Evolutionary conservation across 2,329 filamentous ascomycete genomes (phyloP), one percentile per base, ranked within the genome.

Genomic region (Verticillium zaregamsianum): DNA sequence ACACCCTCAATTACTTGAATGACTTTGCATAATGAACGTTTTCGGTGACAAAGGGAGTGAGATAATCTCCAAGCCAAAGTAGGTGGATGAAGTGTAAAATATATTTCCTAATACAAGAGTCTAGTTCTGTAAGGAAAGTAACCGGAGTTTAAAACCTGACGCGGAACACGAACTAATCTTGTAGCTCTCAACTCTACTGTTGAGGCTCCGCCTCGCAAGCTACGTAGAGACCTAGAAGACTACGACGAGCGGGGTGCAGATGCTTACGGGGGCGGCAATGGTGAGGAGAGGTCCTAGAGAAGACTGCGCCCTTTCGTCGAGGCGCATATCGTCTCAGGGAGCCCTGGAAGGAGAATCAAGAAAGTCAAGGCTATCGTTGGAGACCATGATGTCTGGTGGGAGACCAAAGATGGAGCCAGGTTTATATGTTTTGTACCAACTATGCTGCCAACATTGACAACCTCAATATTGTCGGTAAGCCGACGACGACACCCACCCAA

Each of bases 111-210:
- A 28, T 5, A 4, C 28, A 28, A 5, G 28, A 5, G 28, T 28
- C 5, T 28, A 28, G 1, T 28, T 28, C 5, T 5, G 28, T 5
- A 5, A 28, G 28, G 6, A 28, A 28, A 28, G 4, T 5, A 28
- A 28, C 4, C 28, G 28, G 28, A 5, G 28, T 28, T 28, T 5
- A 28, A 28, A 4, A 28, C 28, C 28, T 28, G 28, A 28, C 5
- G 28, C 28, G 28, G 62, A 93, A 94, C 72, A 91, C 91, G 17
- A 5, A 97, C 93, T 2, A 87, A 98, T 28, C 86, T 98, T 3
- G 94, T 93, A 5, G 94, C 95, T 0, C 79, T 91, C 60, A 98
- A 99, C 80, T 87, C 85, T 23, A 92, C 89, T 3, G 86, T 99
- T 70, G 90, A 90, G 66, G 79, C 76, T 1, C 79, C 97, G 28